phyloP scores from a whole-genome alignment of 2,329 filamentous ascomycete genomes.

The Fusarium stilboides region DNA sequence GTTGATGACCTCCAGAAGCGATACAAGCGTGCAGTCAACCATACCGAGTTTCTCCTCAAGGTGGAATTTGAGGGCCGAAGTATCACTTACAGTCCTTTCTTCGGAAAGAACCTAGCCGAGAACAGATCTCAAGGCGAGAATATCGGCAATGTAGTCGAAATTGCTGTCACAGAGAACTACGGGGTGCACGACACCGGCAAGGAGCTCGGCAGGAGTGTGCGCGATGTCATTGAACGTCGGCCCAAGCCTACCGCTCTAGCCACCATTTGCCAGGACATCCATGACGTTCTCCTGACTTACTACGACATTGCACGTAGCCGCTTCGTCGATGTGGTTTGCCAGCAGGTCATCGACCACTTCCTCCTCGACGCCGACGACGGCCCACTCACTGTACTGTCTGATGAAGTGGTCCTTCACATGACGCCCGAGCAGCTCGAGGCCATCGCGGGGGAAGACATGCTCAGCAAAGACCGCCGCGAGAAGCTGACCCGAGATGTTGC shows the following conservation, averaged over 20 bases:
- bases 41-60: conserved; percentile 66
- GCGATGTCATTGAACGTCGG: not conserved
- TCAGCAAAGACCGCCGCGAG: conserved; percentile 58
- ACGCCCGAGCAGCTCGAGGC: conserved; percentile 63
- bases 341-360: conserved; percentile 69
- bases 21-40: conserved; percentile 65
- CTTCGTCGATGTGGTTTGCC: conserved; percentile 74
- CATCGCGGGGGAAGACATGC: conserved; percentile 71
- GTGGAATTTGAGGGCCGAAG: conserved; percentile 40
- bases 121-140: not conserved
- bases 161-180: not conserved
- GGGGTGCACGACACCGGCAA: too few species aligned
- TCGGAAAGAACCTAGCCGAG: not conserved
- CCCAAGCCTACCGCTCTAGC: conserved; percentile 45
- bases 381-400: conserved; percentile 68
- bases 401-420: conserved; percentile 65
- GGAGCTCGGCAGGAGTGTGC: not conserved
- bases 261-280: conserved; percentile 65
- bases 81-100: conserved; percentile 45
- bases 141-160: not conserved
- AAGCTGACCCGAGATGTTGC: conserved; percentile 63
- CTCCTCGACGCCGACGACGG: conserved; percentile 65
- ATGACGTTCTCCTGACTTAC: conserved; percentile 73
- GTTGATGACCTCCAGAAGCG: conserved; percentile 60
- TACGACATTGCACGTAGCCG: conserved; percentile 73